Percentiles rank a stretch among this genome's conserved stretches.
Conservation (phyloP, 2,329 filamentous ascomycete species). For the Hirsutella rhossiliensis region DNA sequence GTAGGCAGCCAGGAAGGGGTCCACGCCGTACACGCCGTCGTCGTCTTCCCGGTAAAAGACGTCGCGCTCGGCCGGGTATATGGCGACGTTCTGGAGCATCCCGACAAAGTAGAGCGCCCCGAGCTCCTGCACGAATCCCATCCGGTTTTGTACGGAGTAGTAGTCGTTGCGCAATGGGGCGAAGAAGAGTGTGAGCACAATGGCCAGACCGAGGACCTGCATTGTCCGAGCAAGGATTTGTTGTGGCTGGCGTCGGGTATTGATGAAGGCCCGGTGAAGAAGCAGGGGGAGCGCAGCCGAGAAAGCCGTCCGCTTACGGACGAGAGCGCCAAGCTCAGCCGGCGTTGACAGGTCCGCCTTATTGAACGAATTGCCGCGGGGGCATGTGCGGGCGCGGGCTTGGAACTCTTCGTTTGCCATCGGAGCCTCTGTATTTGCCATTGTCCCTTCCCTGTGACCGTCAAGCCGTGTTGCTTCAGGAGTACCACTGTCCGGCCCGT, state of each 20-base stretch:
- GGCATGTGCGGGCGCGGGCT: neutral
- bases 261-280: slow-evolving; percentile 54
- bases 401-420: neutral
- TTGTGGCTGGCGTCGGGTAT: slow-evolving; percentile 53
- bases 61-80: slow-evolving; percentile 60
- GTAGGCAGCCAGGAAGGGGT: slow-evolving; percentile 61
- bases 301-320: slow-evolving; percentile 51
- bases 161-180: slow-evolving; percentile 59
- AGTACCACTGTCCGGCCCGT: slow-evolving; percentile 11
- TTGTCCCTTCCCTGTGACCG: neutral
- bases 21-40: slow-evolving; percentile 58
- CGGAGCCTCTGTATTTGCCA: neutral
- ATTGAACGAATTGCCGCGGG: slow-evolving; percentile 18
- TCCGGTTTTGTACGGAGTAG: slow-evolving; percentile 56
- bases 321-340: slow-evolving; percentile 58
- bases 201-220: slow-evolving; percentile 52
- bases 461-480: slow-evolving; percentile 5
- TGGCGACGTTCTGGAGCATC: slow-evolving; percentile 68
- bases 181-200: slow-evolving; percentile 58
- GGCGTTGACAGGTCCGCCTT: slow-evolving; percentile 46
- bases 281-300: slow-evolving; percentile 53
- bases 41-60: slow-evolving; percentile 70
- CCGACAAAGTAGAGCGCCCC: slow-evolving; percentile 62
- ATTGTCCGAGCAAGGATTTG: slow-evolving; percentile 53
- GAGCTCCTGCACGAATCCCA: slow-evolving; percentile 64